phyloP scores from a whole-genome alignment of 2,329 filamentous ascomycete genomes.

The Beauveria sp. region DNA sequence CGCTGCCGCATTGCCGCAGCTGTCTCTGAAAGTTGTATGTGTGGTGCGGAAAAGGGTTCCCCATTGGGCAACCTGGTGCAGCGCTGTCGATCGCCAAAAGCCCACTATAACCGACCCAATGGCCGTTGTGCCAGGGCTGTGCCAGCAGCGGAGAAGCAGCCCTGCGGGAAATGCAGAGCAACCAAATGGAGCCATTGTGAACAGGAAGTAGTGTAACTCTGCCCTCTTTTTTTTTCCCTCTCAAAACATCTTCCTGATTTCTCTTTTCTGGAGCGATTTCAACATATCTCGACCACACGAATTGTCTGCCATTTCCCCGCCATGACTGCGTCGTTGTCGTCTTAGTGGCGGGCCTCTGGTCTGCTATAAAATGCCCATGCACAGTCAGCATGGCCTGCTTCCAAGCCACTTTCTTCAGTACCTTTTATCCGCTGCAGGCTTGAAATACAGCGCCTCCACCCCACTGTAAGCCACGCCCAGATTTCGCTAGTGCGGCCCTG shows the following conservation, averaged over 20 bases:
- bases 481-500: not conserved
- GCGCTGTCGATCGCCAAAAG: not conserved
- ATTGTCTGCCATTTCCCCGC: not conserved
- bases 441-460: not conserved
- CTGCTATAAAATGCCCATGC: not conserved
- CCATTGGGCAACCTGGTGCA: not conserved
- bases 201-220: not conserved
- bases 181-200: not conserved
- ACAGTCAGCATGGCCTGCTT: not conserved
- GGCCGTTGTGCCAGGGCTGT: not conserved
- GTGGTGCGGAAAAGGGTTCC: not conserved
- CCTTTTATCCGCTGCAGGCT: not conserved
- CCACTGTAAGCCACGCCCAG: not conserved
- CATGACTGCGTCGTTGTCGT: not conserved
- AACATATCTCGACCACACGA: not conserved
- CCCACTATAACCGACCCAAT: not conserved
- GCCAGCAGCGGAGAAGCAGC: not conserved
- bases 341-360: not conserved
- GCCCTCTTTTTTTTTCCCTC: not conserved
- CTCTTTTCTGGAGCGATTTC: not conserved
- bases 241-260: not conserved
- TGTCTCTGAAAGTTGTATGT: not conserved
- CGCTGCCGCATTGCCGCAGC: not conserved
- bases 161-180: not conserved
- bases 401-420: not conserved